These are phyloP conservation scores for Vanrija sp. DNA, from an alignment of 1,284 basidiomycete genomes.

Conservation along the genomic window DNA sequence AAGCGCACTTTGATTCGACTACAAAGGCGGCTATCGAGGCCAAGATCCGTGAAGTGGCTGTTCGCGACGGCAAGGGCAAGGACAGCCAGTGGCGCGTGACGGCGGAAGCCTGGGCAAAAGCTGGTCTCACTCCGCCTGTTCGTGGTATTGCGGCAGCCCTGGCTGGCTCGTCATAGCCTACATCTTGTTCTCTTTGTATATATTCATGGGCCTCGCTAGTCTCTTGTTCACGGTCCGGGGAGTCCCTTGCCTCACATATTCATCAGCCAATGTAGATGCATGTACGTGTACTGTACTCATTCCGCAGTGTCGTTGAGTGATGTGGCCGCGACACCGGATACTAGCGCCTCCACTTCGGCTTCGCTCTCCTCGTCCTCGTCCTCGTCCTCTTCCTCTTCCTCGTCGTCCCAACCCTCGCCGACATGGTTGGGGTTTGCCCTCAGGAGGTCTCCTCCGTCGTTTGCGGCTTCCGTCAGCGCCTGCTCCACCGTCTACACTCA, in stretches of 20 bases:
- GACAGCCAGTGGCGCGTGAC: conserved; percentile 41
- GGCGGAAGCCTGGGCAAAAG: conserved; percentile 22
- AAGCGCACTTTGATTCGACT: conserved; percentile 33
- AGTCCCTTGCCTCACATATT: not conserved
- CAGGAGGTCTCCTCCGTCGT: conserved; percentile 54
- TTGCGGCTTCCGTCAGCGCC: conserved; percentile 21
- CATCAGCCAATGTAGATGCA: not conserved
- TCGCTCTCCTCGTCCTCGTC: conserved; percentile 23
- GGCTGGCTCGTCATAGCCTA: not conserved
- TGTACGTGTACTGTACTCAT: not conserved
- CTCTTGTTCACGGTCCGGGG: not conserved
- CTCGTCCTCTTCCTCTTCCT: conserved; percentile 20
- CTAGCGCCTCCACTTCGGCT: conserved; percentile 36
- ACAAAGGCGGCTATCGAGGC: conserved; percentile 47
- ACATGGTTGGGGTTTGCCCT: conserved; percentile 60
- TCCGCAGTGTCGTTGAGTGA: conserved; percentile 1
- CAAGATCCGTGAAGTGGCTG: conserved; percentile 44
- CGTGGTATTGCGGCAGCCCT: not conserved
- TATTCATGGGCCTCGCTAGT: not conserved
- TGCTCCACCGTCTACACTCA: conserved; percentile 26
- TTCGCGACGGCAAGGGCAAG: conserved; percentile 37
- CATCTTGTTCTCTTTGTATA: not conserved
- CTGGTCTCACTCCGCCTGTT: conserved; percentile 2
- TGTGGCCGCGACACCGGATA: conserved; percentile 26
- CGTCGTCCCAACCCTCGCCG: conserved; percentile 32